Conservation (phyloP, 2,329 filamentous ascomycete species). For the Penicillium crustosum region DNA sequence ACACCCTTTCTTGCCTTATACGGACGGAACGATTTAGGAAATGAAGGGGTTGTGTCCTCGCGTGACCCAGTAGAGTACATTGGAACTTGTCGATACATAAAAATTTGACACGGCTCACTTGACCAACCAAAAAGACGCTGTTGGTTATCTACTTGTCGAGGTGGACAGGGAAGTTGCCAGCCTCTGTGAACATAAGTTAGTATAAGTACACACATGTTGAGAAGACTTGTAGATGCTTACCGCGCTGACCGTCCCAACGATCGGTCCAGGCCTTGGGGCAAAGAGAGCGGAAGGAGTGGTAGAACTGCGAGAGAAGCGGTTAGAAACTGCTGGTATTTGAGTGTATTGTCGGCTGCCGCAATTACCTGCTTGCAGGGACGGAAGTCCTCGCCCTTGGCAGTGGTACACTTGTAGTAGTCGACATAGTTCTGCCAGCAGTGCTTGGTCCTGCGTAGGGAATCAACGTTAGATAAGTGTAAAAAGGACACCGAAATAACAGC, state of each 20-base stretch:
- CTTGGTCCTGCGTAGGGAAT: constrained; percentile 63
- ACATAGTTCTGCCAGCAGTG: constrained; percentile 99
- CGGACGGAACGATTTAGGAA: constrained; percentile 18
- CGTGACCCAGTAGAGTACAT: constrained; percentile 42
- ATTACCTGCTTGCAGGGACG: constrained; percentile 90
- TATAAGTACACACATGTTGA: not conserved
- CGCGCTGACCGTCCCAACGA: constrained; percentile 97
- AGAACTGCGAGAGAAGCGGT: constrained; percentile 65
- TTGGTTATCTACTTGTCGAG: constrained; percentile 46
- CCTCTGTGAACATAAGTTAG: constrained; percentile 41
- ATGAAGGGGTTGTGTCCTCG: constrained; percentile 31
- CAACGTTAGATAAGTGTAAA: constrained; percentile 13
- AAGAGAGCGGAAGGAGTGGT: constrained; percentile 91
- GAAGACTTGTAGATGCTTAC: constrained; percentile 54
- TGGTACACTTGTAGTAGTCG: constrained; percentile 99
- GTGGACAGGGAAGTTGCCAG: constrained; percentile 56
- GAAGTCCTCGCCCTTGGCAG: constrained; percentile 98
- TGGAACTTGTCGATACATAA: constrained; percentile 36
- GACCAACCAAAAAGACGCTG: constrained; percentile 23
- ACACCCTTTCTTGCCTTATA: constrained; percentile 28
- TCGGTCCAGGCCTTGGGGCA: constrained; percentile 93
- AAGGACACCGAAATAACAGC: not conserved
- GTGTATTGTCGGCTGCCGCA: not conserved
- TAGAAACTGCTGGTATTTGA: not conserved
- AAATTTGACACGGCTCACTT: constrained; percentile 30